Evolutionary conservation across 345 rosid genomes (phyloP), one percentile per base, ranked within the genome.

Genomic region (Dipteronia sinensis): DNA sequence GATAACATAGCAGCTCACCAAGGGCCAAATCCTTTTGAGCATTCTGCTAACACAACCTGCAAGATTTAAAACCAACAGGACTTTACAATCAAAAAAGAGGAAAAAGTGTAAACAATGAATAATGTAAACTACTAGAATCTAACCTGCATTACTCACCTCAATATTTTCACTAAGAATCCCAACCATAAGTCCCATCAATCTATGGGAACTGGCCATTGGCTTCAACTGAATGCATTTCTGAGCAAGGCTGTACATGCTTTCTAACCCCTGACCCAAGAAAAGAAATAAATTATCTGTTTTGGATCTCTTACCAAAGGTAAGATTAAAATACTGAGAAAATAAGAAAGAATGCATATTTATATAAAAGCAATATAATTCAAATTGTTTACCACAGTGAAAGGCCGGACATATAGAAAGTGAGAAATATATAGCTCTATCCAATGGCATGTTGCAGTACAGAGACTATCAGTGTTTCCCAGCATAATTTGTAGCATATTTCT

Each of bases 41-140:
- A 96, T 79, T 89, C 99, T 71, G 98, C 97, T 77, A 96, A 80
- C 65, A 96, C 93, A 78, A 90, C 97, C 99, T 96, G 90, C 78
- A 85, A 47, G 65, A 82, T 62, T 84, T 68, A 51, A 31, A 74
- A 59, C 66, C 61, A 69, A 69, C 3, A 25, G 38, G 59, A 51
- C 51, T 71, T 20, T 23, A 49, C 11, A 27, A 49, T 65, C 29
- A 62, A 56, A 72, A 40, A 34, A 47, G 62, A 58, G 10, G 67
- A 25, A 51, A 44, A 10, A 44, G 69, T 10, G 10, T 3, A 51
- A 47, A 55, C n/a, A 61, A 69, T 23, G 47, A 27, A 71, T 22
- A 51, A 67, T 59, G 22, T 11, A 70, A 29, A 22, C 17, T 13
- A 22, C 67, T 47, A 34, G 51, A 15, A 19, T 40, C 65, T 69